Percentiles rank a stretch among this genome's conserved stretches.
These are phyloP conservation scores for Entophlyctis luteolus DNA, from an alignment of 192 early-diverging fungal genomes.

Conservation along the genomic window DNA sequence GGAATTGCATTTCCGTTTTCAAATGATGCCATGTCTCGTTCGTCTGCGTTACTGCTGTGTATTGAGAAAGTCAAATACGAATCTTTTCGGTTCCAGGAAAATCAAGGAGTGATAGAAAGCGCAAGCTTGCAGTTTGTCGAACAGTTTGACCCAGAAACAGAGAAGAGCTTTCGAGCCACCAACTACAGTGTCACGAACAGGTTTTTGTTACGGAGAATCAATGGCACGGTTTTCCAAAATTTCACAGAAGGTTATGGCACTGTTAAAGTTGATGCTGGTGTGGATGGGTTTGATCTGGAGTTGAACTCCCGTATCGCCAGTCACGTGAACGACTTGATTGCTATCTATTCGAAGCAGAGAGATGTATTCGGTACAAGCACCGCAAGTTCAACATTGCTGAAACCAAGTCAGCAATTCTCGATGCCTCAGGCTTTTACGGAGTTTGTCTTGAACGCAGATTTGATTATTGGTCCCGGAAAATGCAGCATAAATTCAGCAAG, in stretches of 20 bases:
- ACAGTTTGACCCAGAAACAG: conserved; percentile 28
- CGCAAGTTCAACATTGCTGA: background rate
- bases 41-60: conserved; percentile 62
- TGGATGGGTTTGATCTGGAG: conserved; percentile 71
- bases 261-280: conserved; percentile 53
- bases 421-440: conserved; percentile 1
- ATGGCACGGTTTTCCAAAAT: conserved; percentile 38
- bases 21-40: background rate
- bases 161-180: conserved; percentile 23
- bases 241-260: conserved; percentile 33
- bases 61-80: conserved; percentile 53
- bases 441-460: conserved; percentile 3
- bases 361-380: background rate
- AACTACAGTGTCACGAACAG: conserved; percentile 33
- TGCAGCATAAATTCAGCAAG: conserved; percentile 8
- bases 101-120: conserved; percentile 51
- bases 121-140: conserved; percentile 68
- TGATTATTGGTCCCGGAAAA: conserved; percentile 15
- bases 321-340: conserved; percentile 59
- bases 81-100: conserved; percentile 57
- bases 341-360: conserved; percentile 62
- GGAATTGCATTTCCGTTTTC: conserved; percentile 62
- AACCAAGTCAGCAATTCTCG: background rate
- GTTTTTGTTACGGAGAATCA: conserved; percentile 26
- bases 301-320: conserved; percentile 63